phyloP scores from a whole-genome alignment of 2,329 filamentous ascomycete species.

The Aspergillus fumigatus region DNA sequence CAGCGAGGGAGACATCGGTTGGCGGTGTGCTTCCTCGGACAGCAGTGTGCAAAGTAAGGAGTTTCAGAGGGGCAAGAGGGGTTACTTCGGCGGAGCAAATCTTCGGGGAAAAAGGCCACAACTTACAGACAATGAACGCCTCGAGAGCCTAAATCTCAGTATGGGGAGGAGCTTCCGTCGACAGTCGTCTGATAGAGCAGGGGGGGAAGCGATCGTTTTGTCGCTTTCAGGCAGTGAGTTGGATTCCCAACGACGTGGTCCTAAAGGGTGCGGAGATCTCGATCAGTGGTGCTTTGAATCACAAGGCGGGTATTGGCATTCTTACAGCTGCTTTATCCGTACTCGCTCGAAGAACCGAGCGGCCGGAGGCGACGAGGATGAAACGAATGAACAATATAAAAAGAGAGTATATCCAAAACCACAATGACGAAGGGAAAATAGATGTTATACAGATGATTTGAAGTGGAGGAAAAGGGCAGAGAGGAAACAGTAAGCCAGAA shows the following conservation, averaged over 20 bases:
- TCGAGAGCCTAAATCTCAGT: conserved; percentile 24
- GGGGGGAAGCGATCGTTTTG: conserved; percentile 18
- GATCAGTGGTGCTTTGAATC: conserved; percentile 22
- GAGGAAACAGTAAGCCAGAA: conserved; percentile 13
- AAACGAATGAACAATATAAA: conserved; percentile 23
- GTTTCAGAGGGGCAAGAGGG: conserved; percentile 35
- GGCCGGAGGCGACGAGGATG: conserved; percentile 5
- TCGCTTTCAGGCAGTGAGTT: conserved; percentile 7
- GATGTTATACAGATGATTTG: conserved; percentile 25
- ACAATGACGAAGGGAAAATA: conserved; percentile 17
- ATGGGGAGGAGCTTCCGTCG: conserved; percentile 6
- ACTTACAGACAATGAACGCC: conserved; percentile 39
- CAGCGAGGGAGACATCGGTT: conserved; percentile 16
- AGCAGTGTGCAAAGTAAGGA: conserved; percentile 30
- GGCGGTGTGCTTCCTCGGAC: conserved; percentile 28
- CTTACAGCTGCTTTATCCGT: conserved; percentile 7
- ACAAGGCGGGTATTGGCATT: conserved; percentile 13
- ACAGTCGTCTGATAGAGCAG: conserved; percentile 6
- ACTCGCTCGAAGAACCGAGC: conserved; percentile 13
- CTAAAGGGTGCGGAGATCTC: conserved; percentile 33
- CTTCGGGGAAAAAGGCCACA: conserved; percentile 21
- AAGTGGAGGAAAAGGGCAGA: conserved; percentile 12
- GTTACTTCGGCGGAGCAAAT: conserved; percentile 26
- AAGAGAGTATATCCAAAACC: conserved; percentile 7
- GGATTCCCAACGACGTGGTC: conserved; percentile 12